Base-by-base conservation (phyloP, 2,329 filamentous ascomycete genomes). In the Colletotrichum sp. region DNA sequence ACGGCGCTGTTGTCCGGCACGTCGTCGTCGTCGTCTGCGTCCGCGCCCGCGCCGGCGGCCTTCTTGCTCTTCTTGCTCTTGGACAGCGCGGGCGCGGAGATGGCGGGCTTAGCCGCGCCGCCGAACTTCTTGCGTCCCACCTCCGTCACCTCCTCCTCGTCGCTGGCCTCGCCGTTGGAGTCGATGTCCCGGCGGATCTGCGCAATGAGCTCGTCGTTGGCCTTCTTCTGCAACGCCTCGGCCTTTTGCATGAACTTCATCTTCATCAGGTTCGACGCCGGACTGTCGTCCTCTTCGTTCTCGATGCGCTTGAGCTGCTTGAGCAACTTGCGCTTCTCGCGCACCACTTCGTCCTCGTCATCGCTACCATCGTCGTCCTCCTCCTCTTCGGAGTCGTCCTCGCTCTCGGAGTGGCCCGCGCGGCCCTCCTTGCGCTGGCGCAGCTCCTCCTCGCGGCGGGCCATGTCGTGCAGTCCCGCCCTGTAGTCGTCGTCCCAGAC, bases 191-290 rank as follows among this genome's bases (percentile, higher is more conserved):
- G 91, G 64, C 93, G 90, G 64, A 98, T 91, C 78, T 92, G 89
- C 56, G 88, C 89, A 14, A 95, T 86, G 72, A 95, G 91, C 71
- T 94, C 94, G 79, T 98, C 95, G 79, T 98, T 98, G 73, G 92
- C 90, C 77, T 93, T 91, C 83, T 93, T 96, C 80, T 92, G 92
- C 48, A 92, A 89, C 32, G 93, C 94, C 81, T 98, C 96, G 2
- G 96, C 95, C 78, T 94, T 95, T 80, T 94, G 92, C 97, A 99
- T 98, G 83, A 99, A 99, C 76, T 95, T 95, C 93, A 99, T 95
- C 67, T 91, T 90, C 84, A 95, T 92, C 8, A 99, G 86, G 79
- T 92, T 93, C 16, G 93, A 93, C 0, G 90, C 90, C 21, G 82
- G 87, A n/a, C 85, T 86, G 26, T 90, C 89, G 16, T 88, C 85